Evolutionary conservation across 495 filamentous ascomycete genomes (phyloP), one percentile per base, ranked within the genome.

Genomic region (Aspergillus indologenus): DNA sequence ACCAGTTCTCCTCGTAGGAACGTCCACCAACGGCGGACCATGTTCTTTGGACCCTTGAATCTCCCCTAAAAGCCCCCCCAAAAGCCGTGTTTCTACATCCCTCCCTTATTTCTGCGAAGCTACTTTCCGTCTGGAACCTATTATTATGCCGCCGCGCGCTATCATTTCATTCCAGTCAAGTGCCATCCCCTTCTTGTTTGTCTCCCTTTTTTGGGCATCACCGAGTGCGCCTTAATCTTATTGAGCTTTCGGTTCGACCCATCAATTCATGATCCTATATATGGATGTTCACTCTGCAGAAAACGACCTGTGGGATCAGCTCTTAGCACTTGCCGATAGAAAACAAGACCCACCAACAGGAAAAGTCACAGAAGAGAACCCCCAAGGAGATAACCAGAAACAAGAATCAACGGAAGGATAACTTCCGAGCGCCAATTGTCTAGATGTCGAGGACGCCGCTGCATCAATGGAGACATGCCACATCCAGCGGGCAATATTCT

Each of bases 371-470:
- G 34, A 40, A 11, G 12, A 15, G 6, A 40, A 40, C 2, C 34
- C 23, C 23, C 24, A 29, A 23, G 23, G 45, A 14, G 48, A 50
- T 53, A 31, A 56, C 31, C 31, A 29, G 29, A 20, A 50, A 29
- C 20, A 23, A 54, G 29, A 57, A 57, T 46, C 19, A 48, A 24
- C 14, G 48, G 5, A 15, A 53, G 20, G n/a, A n/a, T 56, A 54
- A 18, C 19, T 9, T n/a, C 26, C 18, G n/a, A 22, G 5, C 44
- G 21, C 54, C 17, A 50, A 12, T 34, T 58, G 46, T 53, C 56
- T 64, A 67, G 64, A 69, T 69, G 67, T 69, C 67, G 42, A 60
- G 57, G 56, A 54, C 54, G 17, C 62, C 67, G 19, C 53, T 61
- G 18, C 60, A 60, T 44, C 60, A 61, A 59, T 63, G 64, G 58